Conservation (phyloP, 352 stramenopile species). For the Globisporangium takayamanum region DNA sequence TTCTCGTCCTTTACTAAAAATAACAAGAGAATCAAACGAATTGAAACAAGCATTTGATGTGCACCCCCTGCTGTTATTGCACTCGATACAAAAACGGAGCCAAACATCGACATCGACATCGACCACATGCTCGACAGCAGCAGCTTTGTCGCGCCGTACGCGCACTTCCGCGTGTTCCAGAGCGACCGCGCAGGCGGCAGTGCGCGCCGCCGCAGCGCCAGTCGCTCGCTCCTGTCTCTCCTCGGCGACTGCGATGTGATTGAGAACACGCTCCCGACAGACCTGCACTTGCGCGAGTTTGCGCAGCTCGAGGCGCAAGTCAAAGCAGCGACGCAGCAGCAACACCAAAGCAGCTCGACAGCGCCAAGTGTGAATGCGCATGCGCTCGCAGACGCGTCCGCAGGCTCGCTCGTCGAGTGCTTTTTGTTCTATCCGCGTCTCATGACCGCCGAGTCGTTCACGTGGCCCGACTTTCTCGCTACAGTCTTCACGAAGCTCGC, state of each 20-base stretch:
- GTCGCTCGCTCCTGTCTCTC: neutral
- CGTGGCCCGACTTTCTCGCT: conserved; percentile 58
- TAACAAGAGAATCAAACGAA: neutral
- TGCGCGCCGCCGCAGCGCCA: neutral
- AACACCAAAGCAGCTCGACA: conserved; percentile 12
- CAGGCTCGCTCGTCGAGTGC: conserved; percentile 32
- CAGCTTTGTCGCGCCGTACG: conserved; percentile 30
- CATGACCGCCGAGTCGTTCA: conserved; percentile 48
- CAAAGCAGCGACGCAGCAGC: conserved; percentile 27
- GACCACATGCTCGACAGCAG: conserved; percentile 27
- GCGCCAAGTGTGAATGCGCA: neutral
- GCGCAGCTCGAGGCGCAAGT: conserved; percentile 52
- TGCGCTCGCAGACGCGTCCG: conserved; percentile 13
- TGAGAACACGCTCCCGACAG: conserved; percentile 19
- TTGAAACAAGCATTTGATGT: too few relatives aligned
- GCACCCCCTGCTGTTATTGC: too few relatives aligned
- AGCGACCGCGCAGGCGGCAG: conserved; percentile 15
- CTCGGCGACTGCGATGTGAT: neutral
- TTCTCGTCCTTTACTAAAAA: neutral
- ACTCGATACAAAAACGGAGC: neutral
- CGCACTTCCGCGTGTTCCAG: conserved; percentile 58
- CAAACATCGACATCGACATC: neutral
- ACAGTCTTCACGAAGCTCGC: conserved; percentile 45
- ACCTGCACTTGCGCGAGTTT: conserved; percentile 52
- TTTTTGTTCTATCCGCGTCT: conserved; percentile 47